These are phyloP conservation scores for Athelia sp. DNA, from an alignment of 1,284 basidiomycete species.

Conservation along the genomic window DNA sequence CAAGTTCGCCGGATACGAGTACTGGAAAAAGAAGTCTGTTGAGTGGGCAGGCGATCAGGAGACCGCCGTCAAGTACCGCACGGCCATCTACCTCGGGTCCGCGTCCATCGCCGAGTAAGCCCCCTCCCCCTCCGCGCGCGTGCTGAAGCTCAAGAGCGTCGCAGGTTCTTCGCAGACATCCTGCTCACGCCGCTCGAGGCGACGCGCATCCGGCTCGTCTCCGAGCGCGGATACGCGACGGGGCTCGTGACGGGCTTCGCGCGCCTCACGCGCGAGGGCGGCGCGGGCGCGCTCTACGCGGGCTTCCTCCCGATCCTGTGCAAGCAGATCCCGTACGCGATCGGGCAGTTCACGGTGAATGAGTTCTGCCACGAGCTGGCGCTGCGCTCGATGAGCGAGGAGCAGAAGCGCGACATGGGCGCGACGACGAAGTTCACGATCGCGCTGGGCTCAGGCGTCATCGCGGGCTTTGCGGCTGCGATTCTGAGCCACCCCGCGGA, in stretches of 20 bases:
- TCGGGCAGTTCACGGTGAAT: constrained; percentile 87
- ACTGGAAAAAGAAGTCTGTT: constrained; percentile 78
- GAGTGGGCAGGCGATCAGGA: constrained; percentile 71
- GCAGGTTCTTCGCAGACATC: constrained; percentile 88
- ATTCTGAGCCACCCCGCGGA: constrained; percentile 80
- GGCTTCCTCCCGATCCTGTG: constrained; percentile 88
- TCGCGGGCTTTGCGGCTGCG: constrained; percentile 86
- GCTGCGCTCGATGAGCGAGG: constrained; percentile 66
- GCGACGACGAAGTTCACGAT: constrained; percentile 56
- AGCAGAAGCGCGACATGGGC: constrained; percentile 55
- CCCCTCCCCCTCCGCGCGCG: not conserved
- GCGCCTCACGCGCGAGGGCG: constrained; percentile 75
- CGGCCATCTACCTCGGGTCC: constrained; percentile 86
- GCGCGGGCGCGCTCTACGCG: constrained; percentile 76
- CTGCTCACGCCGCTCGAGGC: constrained; percentile 86
- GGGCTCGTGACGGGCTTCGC: constrained; percentile 80
- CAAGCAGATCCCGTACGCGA: constrained; percentile 90
- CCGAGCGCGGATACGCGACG: constrained; percentile 72
- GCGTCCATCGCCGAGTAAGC: constrained; percentile 79
- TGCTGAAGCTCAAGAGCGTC: too few species aligned
- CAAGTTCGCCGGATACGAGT: constrained; percentile 83
- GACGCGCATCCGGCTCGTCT: constrained; percentile 86
- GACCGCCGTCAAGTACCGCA: constrained; percentile 74
- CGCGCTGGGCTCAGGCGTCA: constrained; percentile 76
- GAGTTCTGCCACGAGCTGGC: constrained; percentile 83